Conservation (phyloP, 73 alveolate species). For the Tetrahymena malaccensis region DNA sequence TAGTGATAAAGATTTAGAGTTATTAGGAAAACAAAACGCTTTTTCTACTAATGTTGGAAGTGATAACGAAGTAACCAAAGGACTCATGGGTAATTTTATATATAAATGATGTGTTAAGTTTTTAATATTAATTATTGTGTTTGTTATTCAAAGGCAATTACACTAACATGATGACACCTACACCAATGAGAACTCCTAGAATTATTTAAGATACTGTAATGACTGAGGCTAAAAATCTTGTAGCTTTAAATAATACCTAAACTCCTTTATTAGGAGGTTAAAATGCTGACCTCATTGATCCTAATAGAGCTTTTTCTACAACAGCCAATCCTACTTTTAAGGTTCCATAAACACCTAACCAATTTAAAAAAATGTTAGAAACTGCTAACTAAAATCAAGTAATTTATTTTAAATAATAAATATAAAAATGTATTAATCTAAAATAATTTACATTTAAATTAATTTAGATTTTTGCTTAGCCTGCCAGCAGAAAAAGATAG, state of each 20-base stretch:
- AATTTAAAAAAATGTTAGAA: slow-evolving; percentile 1
- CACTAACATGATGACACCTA: slow-evolving; percentile 29
- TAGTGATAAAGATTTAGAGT: slow-evolving; percentile 67
- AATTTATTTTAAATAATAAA: background rate
- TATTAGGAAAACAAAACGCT: slow-evolving; percentile 34
- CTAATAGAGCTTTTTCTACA: slow-evolving; percentile 10
- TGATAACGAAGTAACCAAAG: slow-evolving; percentile 56
- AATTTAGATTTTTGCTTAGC: background rate
- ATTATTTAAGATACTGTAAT: slow-evolving; percentile 51
- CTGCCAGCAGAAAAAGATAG: background rate
- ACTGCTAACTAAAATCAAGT: background rate
- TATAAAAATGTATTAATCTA: background rate
- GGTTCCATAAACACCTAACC: slow-evolving; percentile 31
- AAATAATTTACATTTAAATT: background rate
- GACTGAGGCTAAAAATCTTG: slow-evolving; percentile 68
- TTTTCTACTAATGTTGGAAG: slow-evolving; percentile 17
- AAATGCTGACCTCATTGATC: slow-evolving; percentile 16
- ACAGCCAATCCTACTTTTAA: slow-evolving; percentile 2
- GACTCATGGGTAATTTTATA: slow-evolving; percentile 62
- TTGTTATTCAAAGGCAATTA: background rate
- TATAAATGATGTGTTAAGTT: slow-evolving; percentile 11
- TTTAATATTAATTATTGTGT: background rate
- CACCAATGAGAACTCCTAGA: slow-evolving; percentile 63
- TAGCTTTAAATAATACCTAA: slow-evolving; percentile 51
- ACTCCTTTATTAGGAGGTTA: slow-evolving; percentile 85